Percentiles rank a stretch among this genome's conserved stretches.
These are phyloP conservation scores for Camelina laxa DNA, from an alignment of 345 rosid species.

Conservation along the genomic window DNA sequence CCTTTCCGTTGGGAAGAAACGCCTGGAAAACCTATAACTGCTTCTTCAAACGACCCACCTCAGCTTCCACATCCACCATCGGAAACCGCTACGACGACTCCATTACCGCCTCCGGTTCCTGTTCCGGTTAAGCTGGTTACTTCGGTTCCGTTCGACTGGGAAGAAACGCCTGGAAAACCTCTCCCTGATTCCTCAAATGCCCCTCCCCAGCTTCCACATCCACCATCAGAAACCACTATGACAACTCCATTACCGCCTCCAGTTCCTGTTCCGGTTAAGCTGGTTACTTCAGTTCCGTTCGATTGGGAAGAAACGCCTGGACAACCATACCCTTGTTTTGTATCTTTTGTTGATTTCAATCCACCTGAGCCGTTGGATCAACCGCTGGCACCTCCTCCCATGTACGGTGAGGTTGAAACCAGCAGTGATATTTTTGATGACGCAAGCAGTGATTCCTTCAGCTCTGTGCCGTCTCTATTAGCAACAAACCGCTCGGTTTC, in stretches of 20 bases:
- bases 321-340: slow-evolving; percentile 55
- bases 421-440: slow-evolving; percentile 28
- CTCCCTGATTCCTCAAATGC: slow-evolving; percentile 44
- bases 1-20: slow-evolving; percentile 86
- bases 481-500: slow-evolving; percentile 53
- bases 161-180: slow-evolving; percentile 75
- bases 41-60: slow-evolving; percentile 39
- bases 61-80: slow-evolving; percentile 36
- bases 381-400: slow-evolving; percentile 51
- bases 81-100: background rate
- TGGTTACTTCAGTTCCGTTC: slow-evolving; percentile 68
- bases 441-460: slow-evolving; percentile 50
- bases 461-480: slow-evolving; percentile 59
- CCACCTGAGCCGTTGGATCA: slow-evolving; percentile 33
- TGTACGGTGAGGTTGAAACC: slow-evolving; percentile 31
- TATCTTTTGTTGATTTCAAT: slow-evolving; percentile 29
- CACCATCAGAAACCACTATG: slow-evolving; percentile 19
- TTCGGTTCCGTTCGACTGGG: slow-evolving; percentile 77
- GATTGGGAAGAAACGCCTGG: slow-evolving; percentile 83
- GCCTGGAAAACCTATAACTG: slow-evolving; percentile 64
- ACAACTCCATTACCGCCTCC: slow-evolving; percentile 30
- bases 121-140: slow-evolving; percentile 61
- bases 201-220: slow-evolving; percentile 33
- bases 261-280: slow-evolving; percentile 55
- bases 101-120: slow-evolving; percentile 39